Base-by-base conservation (phyloP, 768 basidiomycete genomes). In the Inosperma sp. region DNA sequence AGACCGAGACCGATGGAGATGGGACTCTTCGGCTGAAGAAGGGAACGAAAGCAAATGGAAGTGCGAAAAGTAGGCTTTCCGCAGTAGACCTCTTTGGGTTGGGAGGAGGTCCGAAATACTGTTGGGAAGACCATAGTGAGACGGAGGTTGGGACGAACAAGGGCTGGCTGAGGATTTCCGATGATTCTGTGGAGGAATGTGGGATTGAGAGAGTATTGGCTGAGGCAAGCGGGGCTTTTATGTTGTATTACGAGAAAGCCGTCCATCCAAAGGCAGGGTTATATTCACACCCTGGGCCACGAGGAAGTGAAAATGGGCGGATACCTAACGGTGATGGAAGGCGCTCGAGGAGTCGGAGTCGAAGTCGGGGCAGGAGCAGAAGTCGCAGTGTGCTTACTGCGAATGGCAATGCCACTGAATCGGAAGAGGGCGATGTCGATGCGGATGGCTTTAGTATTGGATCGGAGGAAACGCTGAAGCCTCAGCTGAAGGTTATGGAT, bases 161-260 rank as follows among this genome's bases (percentile, higher is more conserved):
- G 22, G 87, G 91, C 2, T 97, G 95, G 95, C 70, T 96, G 49
- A 74, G 91, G 50, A 84, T 93, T 53, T 91, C 88, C 61, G 95
- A 99, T 68, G 86, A 90, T 57, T 70, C 78, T 3, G 90, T 93
- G 47, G 71, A 76, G 25, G 86, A 91, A 59, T 82, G 83, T 30
- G 86, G 85, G 22, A 76, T 93, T 47, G 82, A 86, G 69, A 72
- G 73, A 48, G 89, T 91, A 62, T 67, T 90, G 47, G 70, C 75
- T 62, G 87, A 87, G 75, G 86, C 84, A 46, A 73, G 78, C 16
- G 72, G 70, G n/a, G 88, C 81, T 54, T 95, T 97, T 67, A 90
- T 99, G 88, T 76, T 97, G 31, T 98, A 91, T 62, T 99, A 98
- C 60, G 95, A 99, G 73, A 79, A 83, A 25, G 74, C 70, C 29